phyloP scores from a whole-genome alignment of 441 rosid species.

The Gossypium gossypioides region DNA sequence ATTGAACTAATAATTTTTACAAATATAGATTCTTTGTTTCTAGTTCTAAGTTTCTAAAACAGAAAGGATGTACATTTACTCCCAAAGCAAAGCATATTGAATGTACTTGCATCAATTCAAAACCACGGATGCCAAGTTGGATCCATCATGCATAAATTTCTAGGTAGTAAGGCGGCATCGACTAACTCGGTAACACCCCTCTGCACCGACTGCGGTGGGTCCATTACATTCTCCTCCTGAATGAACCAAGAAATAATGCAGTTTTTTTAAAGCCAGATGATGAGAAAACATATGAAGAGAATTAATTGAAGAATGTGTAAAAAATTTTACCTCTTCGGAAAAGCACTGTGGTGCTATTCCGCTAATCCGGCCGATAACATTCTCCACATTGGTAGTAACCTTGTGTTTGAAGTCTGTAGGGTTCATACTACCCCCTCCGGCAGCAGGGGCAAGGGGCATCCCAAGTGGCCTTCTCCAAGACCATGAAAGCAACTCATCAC shows the following conservation, averaged over 20 bases:
- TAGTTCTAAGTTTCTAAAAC: neutral
- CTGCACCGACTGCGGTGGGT: conserved; percentile 86
- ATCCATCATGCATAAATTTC: conserved; percentile 97
- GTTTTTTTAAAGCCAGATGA: neutral
- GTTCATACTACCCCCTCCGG: conserved; percentile 52
- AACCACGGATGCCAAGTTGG: conserved; percentile 99
- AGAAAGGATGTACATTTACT: neutral
- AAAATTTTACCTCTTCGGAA: conserved; percentile 67
- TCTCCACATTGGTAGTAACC: conserved; percentile 67
- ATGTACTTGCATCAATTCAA: conserved; percentile 19
- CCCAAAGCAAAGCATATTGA: neutral
- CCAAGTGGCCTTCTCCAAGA: conserved; percentile 88
- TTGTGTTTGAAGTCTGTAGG: conserved; percentile 66
- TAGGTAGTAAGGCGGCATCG: conserved; percentile 76
- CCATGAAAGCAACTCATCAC: conserved; percentile 91
- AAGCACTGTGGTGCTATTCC: conserved; percentile 71
- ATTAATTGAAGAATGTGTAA: neutral
- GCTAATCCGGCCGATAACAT: conserved; percentile 61
- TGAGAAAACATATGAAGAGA: neutral
- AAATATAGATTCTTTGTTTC: neutral
- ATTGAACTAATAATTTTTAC: no score
- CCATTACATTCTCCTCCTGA: conserved; percentile 74
- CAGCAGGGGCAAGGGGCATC: conserved; percentile 42
- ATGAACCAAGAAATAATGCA: neutral
- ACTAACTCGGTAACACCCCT: conserved; percentile 79